These are phyloP conservation scores for Phytophthora capsici DNA, from an alignment of 352 stramenopile species.

Conservation along the genomic window DNA sequence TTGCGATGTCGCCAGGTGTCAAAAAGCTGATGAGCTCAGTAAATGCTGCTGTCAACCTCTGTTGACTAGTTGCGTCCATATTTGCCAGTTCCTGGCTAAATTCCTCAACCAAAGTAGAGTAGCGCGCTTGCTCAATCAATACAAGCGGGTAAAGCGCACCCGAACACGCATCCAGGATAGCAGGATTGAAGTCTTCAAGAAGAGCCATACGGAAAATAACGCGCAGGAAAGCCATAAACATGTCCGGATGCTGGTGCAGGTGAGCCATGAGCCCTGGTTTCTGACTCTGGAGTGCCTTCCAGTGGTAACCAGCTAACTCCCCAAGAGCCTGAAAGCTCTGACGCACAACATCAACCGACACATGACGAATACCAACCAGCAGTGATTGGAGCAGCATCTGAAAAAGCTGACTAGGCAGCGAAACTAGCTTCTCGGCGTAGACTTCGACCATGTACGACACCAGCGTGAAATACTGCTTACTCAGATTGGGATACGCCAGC, in stretches of 20 bases:
- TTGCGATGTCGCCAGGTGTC: conserved; percentile 63
- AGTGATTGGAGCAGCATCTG: conserved; percentile 79
- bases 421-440: conserved; percentile 80
- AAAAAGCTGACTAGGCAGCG: conserved; percentile 70
- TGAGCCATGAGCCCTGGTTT: conserved; percentile 61
- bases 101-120: conserved; percentile 71
- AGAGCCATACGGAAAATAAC: conserved; percentile 82
- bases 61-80: conserved; percentile 47
- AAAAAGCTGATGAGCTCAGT: conserved; percentile 73
- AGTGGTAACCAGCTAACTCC: conserved; percentile 76
- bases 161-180: conserved; percentile 75
- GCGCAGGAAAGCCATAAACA: conserved; percentile 79
- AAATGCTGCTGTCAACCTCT: conserved; percentile 69
- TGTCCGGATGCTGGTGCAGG: conserved; percentile 49
- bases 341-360: conserved; percentile 74
- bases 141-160: conserved; percentile 82
- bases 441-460: conserved; percentile 90
- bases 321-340: conserved; percentile 87
- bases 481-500: conserved; percentile 85
- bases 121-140: conserved; percentile 77
- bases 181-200: conserved; percentile 81
- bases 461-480: conserved; percentile 90
- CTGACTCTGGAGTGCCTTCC: conserved; percentile 58
- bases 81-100: conserved; percentile 59
- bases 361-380: conserved; percentile 76